Evolutionary conservation across 2,329 filamentous ascomycete species (phyloP), one percentile per base, ranked within the genome.

Genomic region (Claviceps sp.): DNA sequence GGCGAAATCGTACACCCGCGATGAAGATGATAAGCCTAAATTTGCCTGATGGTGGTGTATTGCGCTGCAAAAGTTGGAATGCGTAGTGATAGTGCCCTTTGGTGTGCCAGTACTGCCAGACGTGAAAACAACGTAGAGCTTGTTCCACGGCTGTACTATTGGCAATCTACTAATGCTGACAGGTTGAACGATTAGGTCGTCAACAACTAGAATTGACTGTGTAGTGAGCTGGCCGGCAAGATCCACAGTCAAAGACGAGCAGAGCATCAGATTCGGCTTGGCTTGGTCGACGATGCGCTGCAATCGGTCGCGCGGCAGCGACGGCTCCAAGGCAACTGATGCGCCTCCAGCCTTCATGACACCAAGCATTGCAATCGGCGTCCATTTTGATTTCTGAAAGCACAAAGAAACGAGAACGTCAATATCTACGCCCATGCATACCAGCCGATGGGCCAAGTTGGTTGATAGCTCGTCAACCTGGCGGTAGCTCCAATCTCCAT

Each of bases 401-500:
- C 53, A 14, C 46, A 51, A 1, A 63, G n/a, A 30, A 14, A 55
- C 18, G 13, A 41, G 45, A 1, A 53, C 41, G 24, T 48, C 47
- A 13, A 44, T 41, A 1, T 45, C 47, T 11, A 52, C 38, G 2
- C 52, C 55, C 5, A 34, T 43, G 13, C n/a, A 26, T 16, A 44
- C 30, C 5, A 58, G 50, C 11, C 50, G 50, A 8, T 55, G 2
- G 55, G 48, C 5, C 20, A 41, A 0, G 61, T 6, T 43, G 5
- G 48, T 44, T 2, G 53, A 45, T 24, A 55, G 40, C 4, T n/a
- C 22, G 34, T 56, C 43, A 2, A 72, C 59, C 18, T 72, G 37
- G 55, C 64, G 54, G 50, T 68, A 22, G 65, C 59, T 51, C 68
- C 68, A 55, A 66, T 67, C 60, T 70, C 76, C 50, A 73, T 73